Percentiles rank a stretch among this genome's conserved stretches.
phyloP scores from a whole-genome alignment of 805 yeast genomes.

The Yarrowia sp. region DNA sequence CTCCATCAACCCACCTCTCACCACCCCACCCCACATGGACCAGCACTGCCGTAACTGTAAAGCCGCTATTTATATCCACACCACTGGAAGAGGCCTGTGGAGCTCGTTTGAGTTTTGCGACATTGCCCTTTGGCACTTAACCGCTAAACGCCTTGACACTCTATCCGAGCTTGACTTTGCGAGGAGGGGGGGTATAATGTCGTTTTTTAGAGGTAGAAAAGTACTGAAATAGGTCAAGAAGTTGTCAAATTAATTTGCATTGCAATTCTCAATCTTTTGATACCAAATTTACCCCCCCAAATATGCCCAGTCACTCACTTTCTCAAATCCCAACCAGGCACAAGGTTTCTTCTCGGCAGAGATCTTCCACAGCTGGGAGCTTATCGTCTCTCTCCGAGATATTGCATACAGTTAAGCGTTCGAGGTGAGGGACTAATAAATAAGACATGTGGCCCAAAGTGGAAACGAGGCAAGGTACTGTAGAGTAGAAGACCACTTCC shows the following conservation, averaged over 20 bases:
- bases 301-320: no score
- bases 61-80: conserved; percentile 13
- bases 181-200: no score
- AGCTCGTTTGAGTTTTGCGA: not conserved
- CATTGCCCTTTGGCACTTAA: conserved; percentile 23
- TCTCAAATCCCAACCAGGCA: not conserved
- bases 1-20: not conserved
- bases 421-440: conserved; percentile 29
- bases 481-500: not conserved
- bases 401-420: conserved; percentile 11
- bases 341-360: conserved; percentile 7
- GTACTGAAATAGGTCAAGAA: no score
- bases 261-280: no score
- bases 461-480: conserved; percentile 7
- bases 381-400: conserved; percentile 27
- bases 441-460: conserved; percentile 11
- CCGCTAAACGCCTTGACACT: conserved; percentile 31
- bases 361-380: not conserved
- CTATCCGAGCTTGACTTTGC: not conserved
- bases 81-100: not conserved
- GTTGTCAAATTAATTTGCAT: no score
- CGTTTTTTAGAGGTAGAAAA: no score
- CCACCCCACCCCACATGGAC: not conserved
- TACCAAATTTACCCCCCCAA: no score
- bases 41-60: conserved; percentile 5